Percentiles rank a stretch among this genome's conserved stretches.
Evolutionary conservation across 345 rosid species (phyloP).

Genomic region (Salix exigua): DNA sequence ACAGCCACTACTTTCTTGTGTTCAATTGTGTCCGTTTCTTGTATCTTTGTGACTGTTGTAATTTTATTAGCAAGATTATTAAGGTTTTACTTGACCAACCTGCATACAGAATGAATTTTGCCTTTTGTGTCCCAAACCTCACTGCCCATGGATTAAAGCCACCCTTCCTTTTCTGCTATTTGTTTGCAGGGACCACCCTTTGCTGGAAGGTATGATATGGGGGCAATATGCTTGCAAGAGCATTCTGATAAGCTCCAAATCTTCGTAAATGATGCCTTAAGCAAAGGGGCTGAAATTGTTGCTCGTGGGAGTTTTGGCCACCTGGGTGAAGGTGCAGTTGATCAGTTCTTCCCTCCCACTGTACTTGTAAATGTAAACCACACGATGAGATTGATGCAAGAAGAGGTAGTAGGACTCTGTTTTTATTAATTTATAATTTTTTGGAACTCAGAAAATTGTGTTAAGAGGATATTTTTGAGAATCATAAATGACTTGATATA

Average conservation of each 20-base stretch:
- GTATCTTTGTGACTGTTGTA: not conserved
- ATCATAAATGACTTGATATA: not conserved
- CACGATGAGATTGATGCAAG: constrained; percentile 89
- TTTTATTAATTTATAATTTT: not conserved
- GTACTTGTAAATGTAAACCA: constrained; percentile 79
- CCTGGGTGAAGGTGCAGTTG: constrained; percentile 86
- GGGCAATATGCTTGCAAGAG: constrained; percentile 92
- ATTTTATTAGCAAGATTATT: not conserved
- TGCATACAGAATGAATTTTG: not conserved
- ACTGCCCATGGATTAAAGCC: not conserved
- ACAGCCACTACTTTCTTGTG: not conserved
- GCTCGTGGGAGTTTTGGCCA: constrained; percentile 96
- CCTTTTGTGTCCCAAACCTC: not conserved
- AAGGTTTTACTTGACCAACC: not conserved
- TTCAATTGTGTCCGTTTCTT: not conserved
- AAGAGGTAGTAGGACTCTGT: constrained; percentile 58
- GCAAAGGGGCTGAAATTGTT: constrained; percentile 83
- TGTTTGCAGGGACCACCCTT: constrained; percentile 86
- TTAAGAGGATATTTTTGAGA: not conserved
- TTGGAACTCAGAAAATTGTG: not conserved
- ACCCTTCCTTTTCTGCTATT: not conserved
- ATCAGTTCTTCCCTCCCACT: constrained; percentile 93
- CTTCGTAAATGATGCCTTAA: constrained; percentile 82
- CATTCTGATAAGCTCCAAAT: constrained; percentile 85
- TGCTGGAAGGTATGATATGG: constrained; percentile 90